Percentiles rank a stretch among this genome's conserved stretches.
Evolutionary conservation across 2,329 filamentous ascomycete genomes (phyloP).

Genomic region (Gliomastix tumulicola): DNA sequence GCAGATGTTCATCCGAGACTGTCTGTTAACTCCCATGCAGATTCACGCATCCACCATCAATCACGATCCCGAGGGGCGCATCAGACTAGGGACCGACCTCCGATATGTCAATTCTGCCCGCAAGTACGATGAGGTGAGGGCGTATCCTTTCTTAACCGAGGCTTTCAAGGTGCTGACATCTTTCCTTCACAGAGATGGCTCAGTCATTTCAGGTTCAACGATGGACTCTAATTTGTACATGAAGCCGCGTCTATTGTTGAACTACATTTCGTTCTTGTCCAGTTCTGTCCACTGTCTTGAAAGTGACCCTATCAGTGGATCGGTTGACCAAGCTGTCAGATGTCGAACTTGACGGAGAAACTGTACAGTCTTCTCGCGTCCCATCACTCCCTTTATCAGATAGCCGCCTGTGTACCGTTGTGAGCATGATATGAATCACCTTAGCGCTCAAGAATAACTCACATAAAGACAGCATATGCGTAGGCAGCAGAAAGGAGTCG

Average conservation of each 20-base stretch:
- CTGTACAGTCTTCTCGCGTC: too few relatives aligned
- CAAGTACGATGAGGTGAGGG: conserved; percentile 38
- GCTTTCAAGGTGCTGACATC: conserved; percentile 3
- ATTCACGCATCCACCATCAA: conserved; percentile 53
- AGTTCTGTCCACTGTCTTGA: too few relatives aligned
- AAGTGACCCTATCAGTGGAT: too few relatives aligned
- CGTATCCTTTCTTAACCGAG: conserved; percentile 1
- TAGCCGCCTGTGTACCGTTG: too few relatives aligned
- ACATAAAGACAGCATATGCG: conserved; percentile 13
- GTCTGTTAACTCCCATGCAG: conserved; percentile 17
- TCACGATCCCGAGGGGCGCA: conserved; percentile 39
- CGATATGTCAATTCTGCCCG: conserved; percentile 45
- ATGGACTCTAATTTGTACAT: conserved; percentile 9
- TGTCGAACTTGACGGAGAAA: too few relatives aligned
- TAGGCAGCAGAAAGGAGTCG: conserved; percentile 12
- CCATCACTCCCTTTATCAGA: too few relatives aligned
- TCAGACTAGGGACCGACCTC: conserved; percentile 48
- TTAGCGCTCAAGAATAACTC: too few relatives aligned
- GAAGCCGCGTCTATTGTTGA: neutral
- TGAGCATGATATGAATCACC: too few relatives aligned
- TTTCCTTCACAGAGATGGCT: conserved; percentile 10
- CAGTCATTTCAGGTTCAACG: conserved; percentile 9
- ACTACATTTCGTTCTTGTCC: too few relatives aligned
- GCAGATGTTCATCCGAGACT: conserved; percentile 2
- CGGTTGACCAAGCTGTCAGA: too few relatives aligned